Evolutionary conservation across 202 grass and related monocot genomes (phyloP), one percentile per base, ranked within the genome.

Genomic region (Bolboschoenoplectus hybrid): DNA sequence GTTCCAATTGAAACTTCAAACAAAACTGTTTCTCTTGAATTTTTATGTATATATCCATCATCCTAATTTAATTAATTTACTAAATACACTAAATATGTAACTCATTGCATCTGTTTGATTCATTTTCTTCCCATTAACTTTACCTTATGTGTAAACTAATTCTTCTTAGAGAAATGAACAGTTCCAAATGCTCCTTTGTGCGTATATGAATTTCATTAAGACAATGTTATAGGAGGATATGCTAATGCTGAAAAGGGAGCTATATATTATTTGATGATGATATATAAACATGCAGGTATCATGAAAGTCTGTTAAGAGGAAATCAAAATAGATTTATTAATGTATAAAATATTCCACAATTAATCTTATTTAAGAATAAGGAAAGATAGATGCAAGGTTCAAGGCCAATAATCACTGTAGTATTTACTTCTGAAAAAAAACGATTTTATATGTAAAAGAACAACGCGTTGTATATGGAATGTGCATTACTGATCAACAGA

Each of bases 231-330:
- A 13, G n/a, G 9, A 36, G 47, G 17, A 75, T 41, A 80, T 43
- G 7, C 52, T 43, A 17, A 80, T 70, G 39, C 67, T 45, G 47
- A 43, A 43, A 60, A 80, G 13, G 34, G 7, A 80, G 32, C 19
- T 74, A 32, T 26, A 26, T 26, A 26, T 74, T 74, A 50, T 74
- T 45, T 80, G 56, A 80, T 80, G 75, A 61, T 77, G 49, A 77
- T 75, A 71, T 26, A 12, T 41, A 58, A 79, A 39, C 52, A 79
- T 39, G 49, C 13, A 76, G 6, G 35, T 51, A 38, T 6, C 12
- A 76, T 13, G 43, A 35, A 74, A 76, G 32, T 7, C 11, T 5
- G 20, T 12, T 6, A 50, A 35, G 11, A 4, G 20, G 72, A 75
- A 51, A 53, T 3, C 10, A 36, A 74, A 52, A 52, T 47, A 20